These are phyloP conservation scores for Amanita thiersii DNA, from an alignment of 768 basidiomycete genomes.

Conservation along the genomic window DNA sequence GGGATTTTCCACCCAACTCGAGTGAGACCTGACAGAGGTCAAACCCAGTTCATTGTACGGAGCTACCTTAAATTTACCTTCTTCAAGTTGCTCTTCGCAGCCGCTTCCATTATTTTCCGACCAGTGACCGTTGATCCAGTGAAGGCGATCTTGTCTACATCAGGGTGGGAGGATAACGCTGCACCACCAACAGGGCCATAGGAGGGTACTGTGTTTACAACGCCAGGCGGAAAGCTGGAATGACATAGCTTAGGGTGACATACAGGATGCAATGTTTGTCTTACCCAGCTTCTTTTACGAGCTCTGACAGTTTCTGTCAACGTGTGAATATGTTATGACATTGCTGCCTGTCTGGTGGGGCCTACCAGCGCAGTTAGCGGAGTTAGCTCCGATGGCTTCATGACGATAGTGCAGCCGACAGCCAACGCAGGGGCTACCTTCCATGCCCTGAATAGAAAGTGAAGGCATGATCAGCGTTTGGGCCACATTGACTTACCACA, in stretches of 20 bases:
- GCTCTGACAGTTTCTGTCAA: slow-evolving; percentile 68
- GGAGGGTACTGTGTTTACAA: slow-evolving; percentile 84
- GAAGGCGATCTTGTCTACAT: slow-evolving; percentile 93
- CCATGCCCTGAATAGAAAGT: slow-evolving; percentile 52
- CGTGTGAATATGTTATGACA: slow-evolving; percentile 9
- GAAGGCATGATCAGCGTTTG: slow-evolving; percentile 1
- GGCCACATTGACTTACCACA: slow-evolving; percentile 45
- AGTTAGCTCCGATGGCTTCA: slow-evolving; percentile 90
- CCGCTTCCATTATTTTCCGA: slow-evolving; percentile 84
- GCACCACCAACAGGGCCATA: slow-evolving; percentile 78
- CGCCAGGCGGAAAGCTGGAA: slow-evolving; percentile 79
- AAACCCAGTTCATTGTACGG: background rate
- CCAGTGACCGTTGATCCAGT: slow-evolving; percentile 91
- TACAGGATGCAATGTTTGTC: slow-evolving; percentile 12
- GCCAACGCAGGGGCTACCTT: slow-evolving; percentile 92
- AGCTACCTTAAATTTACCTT: slow-evolving; percentile 40
- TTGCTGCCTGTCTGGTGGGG: slow-evolving; percentile 4
- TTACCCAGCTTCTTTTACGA: slow-evolving; percentile 79
- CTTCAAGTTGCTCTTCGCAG: slow-evolving; percentile 90
- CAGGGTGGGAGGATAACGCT: slow-evolving; percentile 72
- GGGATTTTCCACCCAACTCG: slow-evolving; percentile 92
- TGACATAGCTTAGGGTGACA: slow-evolving; percentile 9
- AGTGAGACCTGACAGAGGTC: slow-evolving; percentile 56
- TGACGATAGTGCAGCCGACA: slow-evolving; percentile 85
- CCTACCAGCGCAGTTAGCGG: slow-evolving; percentile 75